These are phyloP conservation scores for bread wheat (Triticum aestivum) DNA, from an alignment of 176 grass and related monocot species.

Conservation along the genomic window IWGSC_CS_RefSeq_v2.1 NC_057813.1:414624593-414625092, in stretches of 20 bases:
- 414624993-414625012: background rate
- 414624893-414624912: slow-evolving; percentile 82
- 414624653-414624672: no score
- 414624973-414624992: slow-evolving; percentile 59
- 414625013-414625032: slow-evolving; percentile 55
- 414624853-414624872: background rate
- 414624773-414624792: background rate
- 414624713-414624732: background rate
- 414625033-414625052: slow-evolving; percentile 40
- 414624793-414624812: background rate
- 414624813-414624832: background rate
- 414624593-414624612: no score
- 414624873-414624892: slow-evolving; percentile 63
- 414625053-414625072: slow-evolving; percentile 74
- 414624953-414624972: slow-evolving; percentile 53
- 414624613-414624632: no score
- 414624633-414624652: no score
- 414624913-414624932: slow-evolving; percentile 55
- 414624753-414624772: background rate
- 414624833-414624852: background rate
- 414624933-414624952: slow-evolving; percentile 58
- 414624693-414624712: background rate
- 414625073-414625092: slow-evolving; percentile 71
- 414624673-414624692: background rate
- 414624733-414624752: background rate